Conservation (phyloP, 805 yeast genomes). For the Huiozyma naganishii region DNA sequence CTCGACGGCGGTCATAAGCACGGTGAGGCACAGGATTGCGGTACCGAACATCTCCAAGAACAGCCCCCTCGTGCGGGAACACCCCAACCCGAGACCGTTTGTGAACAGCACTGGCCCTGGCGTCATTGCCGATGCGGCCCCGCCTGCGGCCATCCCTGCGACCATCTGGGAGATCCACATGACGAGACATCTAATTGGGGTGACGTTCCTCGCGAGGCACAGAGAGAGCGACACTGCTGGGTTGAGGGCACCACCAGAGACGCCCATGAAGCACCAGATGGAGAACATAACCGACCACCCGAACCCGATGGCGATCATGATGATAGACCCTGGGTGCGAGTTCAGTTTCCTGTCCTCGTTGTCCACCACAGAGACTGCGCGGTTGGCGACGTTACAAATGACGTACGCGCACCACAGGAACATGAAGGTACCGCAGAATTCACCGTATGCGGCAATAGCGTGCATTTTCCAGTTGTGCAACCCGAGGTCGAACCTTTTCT, state of each 20-base stretch:
- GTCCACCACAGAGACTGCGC: constrained; percentile 30
- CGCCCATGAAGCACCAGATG: constrained; percentile 35
- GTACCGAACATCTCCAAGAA: constrained; percentile 79
- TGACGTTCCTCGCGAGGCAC: constrained; percentile 60
- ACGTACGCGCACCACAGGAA: constrained; percentile 74
- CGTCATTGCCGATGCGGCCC: constrained; percentile 75
- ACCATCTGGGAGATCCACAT: constrained; percentile 60
- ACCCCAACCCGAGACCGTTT: constrained; percentile 61
- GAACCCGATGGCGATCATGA: constrained; percentile 78
- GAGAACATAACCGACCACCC: constrained; percentile 66
- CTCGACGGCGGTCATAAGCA: constrained; percentile 75
- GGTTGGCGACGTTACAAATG: constrained; percentile 77
- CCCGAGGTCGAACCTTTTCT: constrained; percentile 25
- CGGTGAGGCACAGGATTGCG: constrained; percentile 60
- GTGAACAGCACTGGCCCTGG: constrained; percentile 69
- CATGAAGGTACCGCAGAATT: constrained; percentile 77
- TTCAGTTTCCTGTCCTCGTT: constrained; percentile 30
- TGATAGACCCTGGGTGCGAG: constrained; percentile 53
- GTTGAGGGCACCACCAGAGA: constrained; percentile 84
- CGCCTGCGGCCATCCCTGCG: constrained; percentile 90
- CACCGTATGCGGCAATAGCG: constrained; percentile 60
- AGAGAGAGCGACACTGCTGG: constrained; percentile 78
- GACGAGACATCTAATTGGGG: constrained; percentile 58
- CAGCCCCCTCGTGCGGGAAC: constrained; percentile 63
- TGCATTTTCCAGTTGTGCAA: constrained; percentile 45